Conservation (phyloP, 768 basidiomycete genomes). For the Paxillus rubicundulus region DNA sequence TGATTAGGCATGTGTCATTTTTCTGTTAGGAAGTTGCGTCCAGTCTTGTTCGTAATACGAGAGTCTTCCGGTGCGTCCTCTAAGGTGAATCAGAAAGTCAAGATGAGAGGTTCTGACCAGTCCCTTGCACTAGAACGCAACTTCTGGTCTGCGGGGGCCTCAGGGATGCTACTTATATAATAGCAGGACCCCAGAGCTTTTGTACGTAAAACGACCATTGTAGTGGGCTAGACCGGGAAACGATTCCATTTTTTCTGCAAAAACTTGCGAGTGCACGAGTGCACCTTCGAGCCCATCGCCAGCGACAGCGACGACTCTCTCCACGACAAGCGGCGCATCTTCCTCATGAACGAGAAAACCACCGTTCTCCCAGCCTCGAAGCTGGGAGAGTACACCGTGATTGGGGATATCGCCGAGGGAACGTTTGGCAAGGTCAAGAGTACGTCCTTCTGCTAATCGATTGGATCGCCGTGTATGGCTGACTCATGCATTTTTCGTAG, state of each 20-base stretch:
- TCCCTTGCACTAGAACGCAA: too few species aligned
- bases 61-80: not conserved
- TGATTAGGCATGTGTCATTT: not conserved
- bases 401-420: constrained; percentile 88
- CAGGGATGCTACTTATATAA: constrained; percentile 14
- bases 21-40: too few species aligned
- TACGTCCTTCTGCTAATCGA: constrained; percentile 42
- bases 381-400: constrained; percentile 89
- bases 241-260: constrained; percentile 24
- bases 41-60: too few species aligned
- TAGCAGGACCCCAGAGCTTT: constrained; percentile 16
- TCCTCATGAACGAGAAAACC: constrained; percentile 25
- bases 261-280: not conserved
- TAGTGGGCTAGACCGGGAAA: constrained; percentile 13
- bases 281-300: not conserved
- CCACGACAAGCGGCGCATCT: constrained; percentile 17
- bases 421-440: constrained; percentile 99
- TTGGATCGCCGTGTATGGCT: constrained; percentile 13
- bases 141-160: constrained; percentile 12
- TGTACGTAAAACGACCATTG: constrained; percentile 17
- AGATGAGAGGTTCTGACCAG: too few species aligned
- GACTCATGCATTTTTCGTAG: constrained; percentile 40
- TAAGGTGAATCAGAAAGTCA: not conserved
- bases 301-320: constrained; percentile 8
- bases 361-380: constrained; percentile 56